A percentile compares a stretch with the other conserved stretches of the same genome.
These are phyloP conservation scores for Fusarium humuli DNA, from an alignment of 2,329 filamentous ascomycete species.

Conservation along the genomic window DNA sequence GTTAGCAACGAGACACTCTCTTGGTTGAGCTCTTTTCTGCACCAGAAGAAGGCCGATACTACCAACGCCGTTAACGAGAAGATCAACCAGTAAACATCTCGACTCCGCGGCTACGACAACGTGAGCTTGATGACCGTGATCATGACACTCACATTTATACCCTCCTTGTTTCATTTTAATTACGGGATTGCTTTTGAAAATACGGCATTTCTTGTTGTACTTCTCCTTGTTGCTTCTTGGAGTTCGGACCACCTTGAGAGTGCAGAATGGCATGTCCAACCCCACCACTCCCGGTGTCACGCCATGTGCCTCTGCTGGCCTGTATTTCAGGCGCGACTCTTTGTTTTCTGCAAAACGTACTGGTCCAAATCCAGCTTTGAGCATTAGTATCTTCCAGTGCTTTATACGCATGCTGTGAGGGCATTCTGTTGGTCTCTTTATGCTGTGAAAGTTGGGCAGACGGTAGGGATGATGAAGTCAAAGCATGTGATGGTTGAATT, in stretches of 20 bases:
- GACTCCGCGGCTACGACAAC: neutral
- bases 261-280: constrained; percentile 5
- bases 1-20: constrained; percentile 73
- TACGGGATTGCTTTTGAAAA: constrained; percentile 15
- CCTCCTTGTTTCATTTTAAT: constrained; percentile 33
- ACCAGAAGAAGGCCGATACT: constrained; percentile 71
- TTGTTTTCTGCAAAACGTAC: constrained; percentile 9
- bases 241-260: constrained; percentile 10
- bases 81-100: constrained; percentile 55
- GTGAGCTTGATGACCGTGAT: constrained; percentile 25
- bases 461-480: neutral
- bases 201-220: constrained; percentile 13
- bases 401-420: neutral
- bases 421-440: neutral
- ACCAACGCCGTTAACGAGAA: constrained; percentile 67
- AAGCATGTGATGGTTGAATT: constrained; percentile 20
- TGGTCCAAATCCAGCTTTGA: neutral
- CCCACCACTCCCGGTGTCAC: constrained; percentile 2
- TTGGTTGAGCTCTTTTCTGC: constrained; percentile 70
- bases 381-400: neutral
- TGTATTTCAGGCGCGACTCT: constrained; percentile 5
- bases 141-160: constrained; percentile 40
- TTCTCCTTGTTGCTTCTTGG: constrained; percentile 23
- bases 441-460: neutral
- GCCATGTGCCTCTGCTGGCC: constrained; percentile 6